Percentiles rank a stretch among this genome's conserved stretches.
Conservation (phyloP, 176 grass and related monocot species). For the Oryza nivara region DNA sequence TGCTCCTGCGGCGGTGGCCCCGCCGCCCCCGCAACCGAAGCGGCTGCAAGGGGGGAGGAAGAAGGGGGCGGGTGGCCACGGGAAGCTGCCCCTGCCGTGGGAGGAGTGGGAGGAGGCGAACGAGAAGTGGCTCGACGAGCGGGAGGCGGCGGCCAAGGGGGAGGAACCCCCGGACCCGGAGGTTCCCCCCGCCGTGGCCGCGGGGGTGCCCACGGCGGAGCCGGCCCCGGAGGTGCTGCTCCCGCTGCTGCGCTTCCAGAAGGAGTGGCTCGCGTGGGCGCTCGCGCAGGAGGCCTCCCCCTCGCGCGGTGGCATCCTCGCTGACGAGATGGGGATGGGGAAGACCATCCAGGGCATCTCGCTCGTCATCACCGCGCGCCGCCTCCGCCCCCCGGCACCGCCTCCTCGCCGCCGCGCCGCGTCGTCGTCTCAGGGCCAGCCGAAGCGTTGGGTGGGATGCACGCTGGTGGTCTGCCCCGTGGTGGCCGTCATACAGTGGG, state of each 20-base stretch:
- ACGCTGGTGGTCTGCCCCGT: constrained; percentile 85
- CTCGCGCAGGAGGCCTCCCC: constrained; percentile 71
- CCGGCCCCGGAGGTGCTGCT: constrained; percentile 65
- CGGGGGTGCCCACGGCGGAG: constrained; percentile 34
- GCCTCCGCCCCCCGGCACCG: neutral
- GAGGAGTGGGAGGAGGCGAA: constrained; percentile 67
- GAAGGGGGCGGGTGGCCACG: neutral
- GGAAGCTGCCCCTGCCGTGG: constrained; percentile 51
- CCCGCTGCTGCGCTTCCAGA: constrained; percentile 84
- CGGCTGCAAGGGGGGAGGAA: constrained; percentile 20
- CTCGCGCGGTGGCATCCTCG: constrained; percentile 76
- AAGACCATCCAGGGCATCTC: constrained; percentile 98
- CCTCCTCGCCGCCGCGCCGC: no score
- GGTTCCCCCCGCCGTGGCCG: neutral
- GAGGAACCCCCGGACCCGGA: neutral
- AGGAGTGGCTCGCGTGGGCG: constrained; percentile 94
- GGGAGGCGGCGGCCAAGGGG: neutral
- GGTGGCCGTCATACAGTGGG: constrained; percentile 91
- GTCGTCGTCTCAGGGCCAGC: neutral
- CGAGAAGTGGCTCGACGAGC: constrained; percentile 55
- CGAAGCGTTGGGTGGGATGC: constrained; percentile 37
- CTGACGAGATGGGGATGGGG: constrained; percentile 99
- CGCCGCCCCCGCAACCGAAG: neutral
- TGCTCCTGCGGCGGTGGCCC: neutral
- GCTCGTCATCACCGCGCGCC: constrained; percentile 72